A percentile compares a stretch with the other conserved stretches of the same genome.
These are phyloP conservation scores for Talaromyces piceae DNA, from an alignment of 2,329 filamentous ascomycete species.

Conservation along the genomic window DNA sequence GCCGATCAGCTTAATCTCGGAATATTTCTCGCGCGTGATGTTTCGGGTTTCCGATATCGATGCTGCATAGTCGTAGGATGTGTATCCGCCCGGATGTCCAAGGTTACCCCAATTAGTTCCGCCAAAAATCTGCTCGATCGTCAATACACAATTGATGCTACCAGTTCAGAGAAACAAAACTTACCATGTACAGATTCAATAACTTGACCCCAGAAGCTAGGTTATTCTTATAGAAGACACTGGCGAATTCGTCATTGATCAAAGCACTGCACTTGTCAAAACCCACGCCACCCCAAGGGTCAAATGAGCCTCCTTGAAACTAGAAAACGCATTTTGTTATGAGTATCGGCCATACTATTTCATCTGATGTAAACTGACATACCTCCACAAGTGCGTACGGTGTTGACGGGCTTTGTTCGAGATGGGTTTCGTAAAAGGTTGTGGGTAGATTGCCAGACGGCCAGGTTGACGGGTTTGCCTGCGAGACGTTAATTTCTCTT, in stretches of 20 bases:
- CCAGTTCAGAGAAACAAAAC: slow-evolving; percentile 5
- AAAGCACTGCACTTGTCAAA: slow-evolving; percentile 60
- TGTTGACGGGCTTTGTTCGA: slow-evolving; percentile 55
- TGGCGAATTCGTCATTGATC: slow-evolving; percentile 64
- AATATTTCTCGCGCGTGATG: slow-evolving; percentile 67
- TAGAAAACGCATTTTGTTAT: slow-evolving; percentile 20
- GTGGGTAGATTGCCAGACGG: slow-evolving; percentile 50
- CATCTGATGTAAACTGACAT: slow-evolving; percentile 5
- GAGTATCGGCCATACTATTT: neutral
- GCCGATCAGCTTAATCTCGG: slow-evolving; percentile 67
- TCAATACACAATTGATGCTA: neutral
- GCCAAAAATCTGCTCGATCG: slow-evolving; percentile 50
- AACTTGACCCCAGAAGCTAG: slow-evolving; percentile 60
- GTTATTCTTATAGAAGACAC: slow-evolving; percentile 74
- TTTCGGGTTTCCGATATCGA: slow-evolving; percentile 63
- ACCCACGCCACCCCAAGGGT: slow-evolving; percentile 66
- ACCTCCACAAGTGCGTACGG: slow-evolving; percentile 58
- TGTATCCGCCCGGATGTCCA: slow-evolving; percentile 60
- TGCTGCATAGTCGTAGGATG: slow-evolving; percentile 55
- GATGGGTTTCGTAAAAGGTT: slow-evolving; percentile 47
- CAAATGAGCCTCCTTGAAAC: slow-evolving; percentile 65
- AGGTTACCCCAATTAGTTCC: slow-evolving; percentile 81
- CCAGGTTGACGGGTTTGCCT: slow-evolving; percentile 54
- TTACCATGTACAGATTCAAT: slow-evolving; percentile 68
- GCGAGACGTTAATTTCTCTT: slow-evolving; percentile 14